Evolutionary conservation across 129 eudicot genomes (phyloP).

Genomic region (Tagetes patula): DNA sequence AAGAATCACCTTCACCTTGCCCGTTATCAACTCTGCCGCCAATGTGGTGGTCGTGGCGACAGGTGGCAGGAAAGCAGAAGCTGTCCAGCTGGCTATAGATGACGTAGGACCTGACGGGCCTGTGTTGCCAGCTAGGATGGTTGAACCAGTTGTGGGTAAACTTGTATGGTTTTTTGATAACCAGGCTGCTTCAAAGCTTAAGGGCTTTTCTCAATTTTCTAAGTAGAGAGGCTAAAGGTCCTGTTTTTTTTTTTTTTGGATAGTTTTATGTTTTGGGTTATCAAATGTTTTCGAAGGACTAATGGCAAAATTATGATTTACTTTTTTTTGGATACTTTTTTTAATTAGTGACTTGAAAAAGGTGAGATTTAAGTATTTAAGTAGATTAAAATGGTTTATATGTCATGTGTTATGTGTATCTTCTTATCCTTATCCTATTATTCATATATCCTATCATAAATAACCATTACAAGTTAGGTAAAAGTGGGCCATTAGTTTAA

Average conservation of each 20-base stretch:
- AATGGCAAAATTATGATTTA: constrained; percentile 35
- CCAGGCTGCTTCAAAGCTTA: constrained; percentile 71
- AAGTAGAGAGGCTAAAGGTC: constrained; percentile 27
- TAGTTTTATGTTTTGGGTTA: constrained; percentile 26
- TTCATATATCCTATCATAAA: neutral
- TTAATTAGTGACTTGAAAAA: neutral
- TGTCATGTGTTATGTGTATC: neutral
- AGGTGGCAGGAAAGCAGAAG: constrained; percentile 76
- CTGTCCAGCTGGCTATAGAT: constrained; percentile 52
- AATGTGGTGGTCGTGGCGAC: constrained; percentile 73
- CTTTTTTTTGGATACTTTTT: neutral
- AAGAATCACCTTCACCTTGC: constrained; percentile 79
- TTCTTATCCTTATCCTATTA: constrained; percentile 7
- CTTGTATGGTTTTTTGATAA: constrained; percentile 86
- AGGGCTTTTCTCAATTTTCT: constrained; percentile 46
- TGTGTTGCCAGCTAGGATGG: constrained; percentile 72
- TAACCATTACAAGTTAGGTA: constrained; percentile 12
- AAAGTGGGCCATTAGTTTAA: constrained; percentile 13
- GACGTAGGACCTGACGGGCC: constrained; percentile 49
- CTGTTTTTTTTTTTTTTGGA: neutral
- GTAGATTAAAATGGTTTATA: constrained; percentile 1
- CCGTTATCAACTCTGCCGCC: constrained; percentile 86
- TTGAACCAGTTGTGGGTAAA: constrained; percentile 65
- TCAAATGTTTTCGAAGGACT: constrained; percentile 32
- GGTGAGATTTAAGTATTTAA: neutral